A percentile compares a stretch with the other conserved stretches of the same genome.
These are phyloP conservation scores for Hygrophorus pudorinus DNA, from an alignment of 768 basidiomycete genomes.

Conservation along the genomic window DNA sequence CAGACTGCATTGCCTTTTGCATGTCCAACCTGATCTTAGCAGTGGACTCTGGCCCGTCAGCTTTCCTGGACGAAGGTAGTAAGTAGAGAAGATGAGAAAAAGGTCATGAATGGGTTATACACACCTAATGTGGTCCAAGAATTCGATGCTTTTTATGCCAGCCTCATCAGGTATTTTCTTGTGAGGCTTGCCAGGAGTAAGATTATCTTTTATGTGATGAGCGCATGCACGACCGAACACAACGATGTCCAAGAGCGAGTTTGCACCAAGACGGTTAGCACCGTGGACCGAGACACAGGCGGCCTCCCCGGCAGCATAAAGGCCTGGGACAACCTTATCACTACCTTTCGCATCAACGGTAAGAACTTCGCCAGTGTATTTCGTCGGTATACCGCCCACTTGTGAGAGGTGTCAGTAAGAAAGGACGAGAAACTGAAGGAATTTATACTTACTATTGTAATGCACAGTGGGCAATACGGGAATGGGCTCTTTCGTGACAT, in stretches of 20 bases:
- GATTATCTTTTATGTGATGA: slow-evolving; percentile 89
- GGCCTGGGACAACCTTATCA: slow-evolving; percentile 88
- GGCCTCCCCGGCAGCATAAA: slow-evolving; percentile 98
- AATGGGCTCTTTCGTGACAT: slow-evolving; percentile 99
- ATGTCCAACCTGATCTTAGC: slow-evolving; percentile 88
- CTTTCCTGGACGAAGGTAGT: slow-evolving; percentile 35
- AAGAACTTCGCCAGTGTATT: slow-evolving; percentile 94
- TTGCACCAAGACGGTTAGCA: slow-evolving; percentile 98
- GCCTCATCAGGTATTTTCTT: slow-evolving; percentile 80
- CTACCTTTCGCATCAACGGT: slow-evolving; percentile 83
- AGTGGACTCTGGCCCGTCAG: slow-evolving; percentile 77
- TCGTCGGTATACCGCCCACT: slow-evolving; percentile 99
- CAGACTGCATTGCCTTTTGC: slow-evolving; percentile 99
- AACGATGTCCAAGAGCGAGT: slow-evolving; percentile 97
- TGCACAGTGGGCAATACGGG: slow-evolving; percentile 98
- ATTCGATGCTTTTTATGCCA: slow-evolving; percentile 75
- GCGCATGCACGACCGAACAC: slow-evolving; percentile 99
- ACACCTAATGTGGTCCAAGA: slow-evolving; percentile 78
- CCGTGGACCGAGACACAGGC: slow-evolving; percentile 99
- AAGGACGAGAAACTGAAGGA: slow-evolving; percentile 7
- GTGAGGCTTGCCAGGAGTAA: slow-evolving; percentile 85
- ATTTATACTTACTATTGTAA: slow-evolving; percentile 77
- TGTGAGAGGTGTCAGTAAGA: slow-evolving; percentile 5
- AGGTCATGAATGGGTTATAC: background rate
- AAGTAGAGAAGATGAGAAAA: background rate